Conservation (phyloP, 2,329 filamentous ascomycete genomes). For the Fusarium euwallaceae region DNA sequence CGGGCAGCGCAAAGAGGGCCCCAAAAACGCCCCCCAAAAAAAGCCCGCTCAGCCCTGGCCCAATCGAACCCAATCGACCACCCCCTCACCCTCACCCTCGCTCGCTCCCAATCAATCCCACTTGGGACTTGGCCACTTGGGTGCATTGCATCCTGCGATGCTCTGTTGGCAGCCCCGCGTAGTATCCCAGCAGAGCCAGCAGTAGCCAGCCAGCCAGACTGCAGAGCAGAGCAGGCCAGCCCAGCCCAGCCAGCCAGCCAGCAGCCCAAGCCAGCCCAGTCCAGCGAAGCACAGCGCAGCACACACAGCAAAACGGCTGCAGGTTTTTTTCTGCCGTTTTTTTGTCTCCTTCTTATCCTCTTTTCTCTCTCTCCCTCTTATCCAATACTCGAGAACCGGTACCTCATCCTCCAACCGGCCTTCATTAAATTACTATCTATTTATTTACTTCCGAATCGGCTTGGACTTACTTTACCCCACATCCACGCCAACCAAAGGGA, state of each 20-base stretch:
- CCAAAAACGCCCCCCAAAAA: conserved; percentile 26
- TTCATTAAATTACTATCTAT: conserved; percentile 15
- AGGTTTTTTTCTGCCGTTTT: conserved; percentile 43
- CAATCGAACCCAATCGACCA: conserved; percentile 36
- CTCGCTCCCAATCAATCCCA: conserved; percentile 33
- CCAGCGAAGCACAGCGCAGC: conserved; percentile 10
- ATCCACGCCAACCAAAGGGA: conserved; percentile 42
- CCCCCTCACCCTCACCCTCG: conserved; percentile 19
- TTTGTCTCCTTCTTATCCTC: conserved; percentile 42
- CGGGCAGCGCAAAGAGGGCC: not conserved
- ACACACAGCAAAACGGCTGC: conserved; percentile 27
- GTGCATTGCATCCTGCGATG: conserved; percentile 51
- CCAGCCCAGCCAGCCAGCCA: not conserved
- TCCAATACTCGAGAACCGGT: conserved; percentile 15
- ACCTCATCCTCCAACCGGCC: conserved; percentile 28
- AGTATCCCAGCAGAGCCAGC: conserved; percentile 46
- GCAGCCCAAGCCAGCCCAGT: not conserved
- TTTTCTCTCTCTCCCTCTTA: conserved; percentile 11
- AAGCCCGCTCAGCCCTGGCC: conserved; percentile 34
- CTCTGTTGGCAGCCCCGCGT: conserved; percentile 51
- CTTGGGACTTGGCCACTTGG: conserved; percentile 43
- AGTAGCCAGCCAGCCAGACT: conserved; percentile 32
- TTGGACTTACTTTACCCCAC: conserved; percentile 44
- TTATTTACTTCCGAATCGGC: conserved; percentile 25
- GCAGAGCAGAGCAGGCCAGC: not conserved